These are phyloP conservation scores for Aureobasidium pullulans DNA, from an alignment of 2,329 filamentous ascomycete species.

Conservation along the genomic window DNA sequence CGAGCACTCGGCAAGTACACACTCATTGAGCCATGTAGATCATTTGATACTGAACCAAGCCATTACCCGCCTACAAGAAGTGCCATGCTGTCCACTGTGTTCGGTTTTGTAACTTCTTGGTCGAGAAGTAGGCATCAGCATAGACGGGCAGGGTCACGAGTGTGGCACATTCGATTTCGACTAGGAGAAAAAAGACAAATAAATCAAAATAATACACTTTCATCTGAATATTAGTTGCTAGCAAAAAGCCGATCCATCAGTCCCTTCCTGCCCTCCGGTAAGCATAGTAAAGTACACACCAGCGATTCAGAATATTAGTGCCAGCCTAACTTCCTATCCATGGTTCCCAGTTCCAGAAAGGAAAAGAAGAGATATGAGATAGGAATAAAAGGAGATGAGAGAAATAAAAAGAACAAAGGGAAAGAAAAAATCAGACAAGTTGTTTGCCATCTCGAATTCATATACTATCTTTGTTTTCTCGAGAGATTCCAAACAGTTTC, in stretches of 20 bases:
- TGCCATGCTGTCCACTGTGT: too few relatives aligned
- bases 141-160: background rate
- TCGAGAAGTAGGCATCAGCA: background rate
- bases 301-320: background rate
- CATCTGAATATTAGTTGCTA: background rate
- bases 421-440: background rate
- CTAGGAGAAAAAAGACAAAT: background rate
- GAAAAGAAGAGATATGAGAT: background rate
- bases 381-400: background rate
- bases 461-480: conserved; percentile 9
- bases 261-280: background rate
- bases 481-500: conserved; percentile 1
- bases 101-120: too few relatives aligned
- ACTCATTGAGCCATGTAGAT: too few relatives aligned
- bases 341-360: background rate
- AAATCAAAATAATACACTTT: conserved; percentile 8
- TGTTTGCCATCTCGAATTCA: conserved; percentile 8
- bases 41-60: too few relatives aligned
- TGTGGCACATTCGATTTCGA: background rate
- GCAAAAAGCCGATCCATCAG: background rate
- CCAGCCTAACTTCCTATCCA: background rate
- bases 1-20: too few relatives aligned
- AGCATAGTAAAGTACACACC: conserved; percentile 1
- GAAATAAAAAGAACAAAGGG: background rate
- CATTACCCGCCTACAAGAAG: too few relatives aligned